Evolutionary conservation across 345 rosid species (phyloP).

Genomic region (Eucalyptus leucophloia): DNA sequence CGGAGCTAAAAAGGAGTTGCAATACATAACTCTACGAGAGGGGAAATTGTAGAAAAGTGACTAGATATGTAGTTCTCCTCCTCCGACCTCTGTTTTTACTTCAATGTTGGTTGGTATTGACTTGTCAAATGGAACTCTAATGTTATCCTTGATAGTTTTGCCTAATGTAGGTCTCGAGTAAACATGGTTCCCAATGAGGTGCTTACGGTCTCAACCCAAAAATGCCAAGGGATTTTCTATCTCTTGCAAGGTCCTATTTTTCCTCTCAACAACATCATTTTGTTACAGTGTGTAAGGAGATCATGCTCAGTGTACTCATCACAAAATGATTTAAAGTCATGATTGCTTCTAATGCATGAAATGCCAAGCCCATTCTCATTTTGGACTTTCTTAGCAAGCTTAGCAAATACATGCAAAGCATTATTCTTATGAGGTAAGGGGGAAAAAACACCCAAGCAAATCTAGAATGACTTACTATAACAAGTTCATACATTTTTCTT

Average conservation of each 20-base stretch:
- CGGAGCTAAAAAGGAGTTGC: neutral
- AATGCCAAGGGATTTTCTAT: neutral
- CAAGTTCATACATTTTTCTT: neutral
- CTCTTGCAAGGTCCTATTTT: neutral
- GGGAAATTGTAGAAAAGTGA: neutral
- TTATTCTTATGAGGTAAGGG: neutral
- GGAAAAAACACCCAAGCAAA: neutral
- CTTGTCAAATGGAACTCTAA: neutral
- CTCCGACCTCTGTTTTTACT: neutral
- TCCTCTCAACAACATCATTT: neutral
- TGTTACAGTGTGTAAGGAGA: neutral
- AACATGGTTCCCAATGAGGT: too few relatives aligned
- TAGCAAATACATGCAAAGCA: neutral
- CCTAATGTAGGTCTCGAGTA: too few relatives aligned
- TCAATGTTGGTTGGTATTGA: neutral
- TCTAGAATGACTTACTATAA: neutral
- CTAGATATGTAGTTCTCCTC: neutral
- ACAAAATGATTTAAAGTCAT: neutral
- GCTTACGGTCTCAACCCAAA: neutral
- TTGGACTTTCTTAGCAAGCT: neutral
- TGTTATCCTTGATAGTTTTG: too few relatives aligned
- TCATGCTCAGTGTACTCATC: neutral
- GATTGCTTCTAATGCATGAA: neutral
- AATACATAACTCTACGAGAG: neutral
- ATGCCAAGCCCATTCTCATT: neutral